Conservation (phyloP, 805 yeast genomes). For the Spathaspora hagerdaliae region DNA sequence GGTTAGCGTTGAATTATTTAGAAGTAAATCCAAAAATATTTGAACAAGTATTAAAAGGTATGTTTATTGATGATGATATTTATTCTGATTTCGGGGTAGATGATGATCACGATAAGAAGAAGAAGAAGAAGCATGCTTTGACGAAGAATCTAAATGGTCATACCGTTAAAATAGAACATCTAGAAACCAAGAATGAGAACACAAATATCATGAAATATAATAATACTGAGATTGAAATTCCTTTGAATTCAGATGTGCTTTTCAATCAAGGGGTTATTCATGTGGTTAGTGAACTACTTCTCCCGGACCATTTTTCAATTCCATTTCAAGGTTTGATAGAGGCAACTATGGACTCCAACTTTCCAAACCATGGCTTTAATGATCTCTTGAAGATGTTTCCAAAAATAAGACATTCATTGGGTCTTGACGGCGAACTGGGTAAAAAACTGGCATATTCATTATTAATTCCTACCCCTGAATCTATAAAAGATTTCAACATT, state of each 20-base stretch:
- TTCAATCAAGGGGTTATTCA: constrained; percentile 86
- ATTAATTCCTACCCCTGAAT: constrained; percentile 65
- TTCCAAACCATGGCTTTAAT: constrained; percentile 29
- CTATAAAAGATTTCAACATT: constrained; percentile 50
- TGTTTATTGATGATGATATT: constrained; percentile 58
- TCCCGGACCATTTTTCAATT: constrained; percentile 57
- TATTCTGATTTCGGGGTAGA: constrained; percentile 56
- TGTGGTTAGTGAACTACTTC: constrained; percentile 50
- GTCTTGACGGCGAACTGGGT: constrained; percentile 15
- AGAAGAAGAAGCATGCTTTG: constrained; percentile 8
- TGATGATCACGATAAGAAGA: constrained; percentile 5
- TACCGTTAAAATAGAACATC: constrained; percentile 17
- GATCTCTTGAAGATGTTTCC: constrained; percentile 45
- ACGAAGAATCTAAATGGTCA: constrained; percentile 27
- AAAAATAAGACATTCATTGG: constrained; percentile 38
- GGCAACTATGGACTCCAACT: constrained; percentile 43
- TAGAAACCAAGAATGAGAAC: constrained; percentile 14
- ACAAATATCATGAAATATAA: constrained; percentile 27
- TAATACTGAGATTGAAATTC: constrained; percentile 27
- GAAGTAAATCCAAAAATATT: constrained; percentile 49
- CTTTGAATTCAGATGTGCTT: constrained; percentile 57
- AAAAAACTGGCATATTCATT: constrained; percentile 43
- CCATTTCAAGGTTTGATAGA: constrained; percentile 51
- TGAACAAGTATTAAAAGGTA: constrained; percentile 49
- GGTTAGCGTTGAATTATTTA: constrained; percentile 57